Base-by-base conservation (phyloP, 2,329 filamentous ascomycete genomes). In the Ophiosphaerella narmari region DNA sequence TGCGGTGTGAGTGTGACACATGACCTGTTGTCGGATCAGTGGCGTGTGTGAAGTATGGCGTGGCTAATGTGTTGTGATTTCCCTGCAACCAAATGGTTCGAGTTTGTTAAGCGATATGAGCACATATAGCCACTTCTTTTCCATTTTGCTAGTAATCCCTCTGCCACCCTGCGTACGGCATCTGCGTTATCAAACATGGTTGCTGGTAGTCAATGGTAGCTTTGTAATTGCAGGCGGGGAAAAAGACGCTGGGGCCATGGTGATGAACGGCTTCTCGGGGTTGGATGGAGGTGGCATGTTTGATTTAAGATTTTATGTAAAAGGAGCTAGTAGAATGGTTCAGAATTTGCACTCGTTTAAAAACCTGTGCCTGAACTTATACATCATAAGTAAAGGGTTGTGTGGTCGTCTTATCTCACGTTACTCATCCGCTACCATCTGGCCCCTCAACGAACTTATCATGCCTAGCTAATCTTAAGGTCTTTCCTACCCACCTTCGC, bases 61-160 rank as follows among this genome's bases (percentile, higher is more conserved):
- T 21, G 4, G 18, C 18, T 21, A 21, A 21, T 21, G 4, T 21
- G 18, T 21, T 21, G 4, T 21, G 18, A 21, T 21, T 4, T 21
- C 18, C 18, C 4, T 21, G 18, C 3, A 21, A 5, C 18, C 18
- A 21, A 21, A 21, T 21, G 18, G 18, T 4, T 21, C 18, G 18
- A 21, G 18, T 21, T 5, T 21, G 18, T 21, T 4, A 5, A 21
- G 18, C 18, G 18, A 21, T 21, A 21, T 21, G 18, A 21, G 3
- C 18, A 45, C 42, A 26, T 14, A 47, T 46, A 1, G 74, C 54
- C 4, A 74, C 59, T 18, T 74, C 66, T 33, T 67, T 70, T 11
- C 62, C 68, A 38, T 68, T 49, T 49, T 2, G 60, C 59, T 12
- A 64, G 46, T 1, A 71, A 37, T 3, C 44, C 41, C 12, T 60